Evolutionary conservation across 768 basidiomycete species (phyloP), one percentile per base, ranked within the genome.

Genomic region (Amanita molliuscula): DNA sequence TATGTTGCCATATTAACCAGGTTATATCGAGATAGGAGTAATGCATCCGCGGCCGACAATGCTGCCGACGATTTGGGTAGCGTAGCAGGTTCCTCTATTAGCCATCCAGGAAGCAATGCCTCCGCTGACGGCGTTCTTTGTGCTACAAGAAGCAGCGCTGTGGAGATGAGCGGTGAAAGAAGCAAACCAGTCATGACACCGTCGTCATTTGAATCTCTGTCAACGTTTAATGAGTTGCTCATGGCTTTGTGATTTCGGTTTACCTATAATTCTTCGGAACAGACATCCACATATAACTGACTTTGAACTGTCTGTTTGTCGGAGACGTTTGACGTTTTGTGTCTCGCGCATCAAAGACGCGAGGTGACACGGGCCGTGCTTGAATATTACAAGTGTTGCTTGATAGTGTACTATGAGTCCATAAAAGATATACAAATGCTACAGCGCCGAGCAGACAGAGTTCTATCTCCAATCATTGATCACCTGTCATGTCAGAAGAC

Each of bases 221-320:
- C 28, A 26, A 11, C 7, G 47, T 36, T 25, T 10, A 1, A 47
- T 11, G 7, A 46, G 41, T 40, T 16, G 25, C 10, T 47, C 28
- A 16, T 45, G n/a, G 38, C 6, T 44, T 26, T 23, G n/a, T 7
- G 48, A 45, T 23, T 20, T 4, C 25, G 35, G 58, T 68, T 36
- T 55, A 84, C 87, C 88, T 74, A 60, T 88, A 92, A 59, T 92
- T 89, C 64, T 89, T 88, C 0, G 86, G 84, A 4, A 89, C 87
- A 13, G 88, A 85, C 89, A 92, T 91, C 88, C 88, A 92, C 21
- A 91, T 75, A 59, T 81, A 86, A 29, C 82, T 81, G 50, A 81
- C 78, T 58, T 78, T 75, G 20, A 68, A 67, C 65, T 74, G 78
- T 53, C 66, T 67, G 45, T 57, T 56, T 25, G 58, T 52, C 26